Conservation (phyloP, 176 grass and related monocot species). For the Cenchrus fungigraminus region DNA sequence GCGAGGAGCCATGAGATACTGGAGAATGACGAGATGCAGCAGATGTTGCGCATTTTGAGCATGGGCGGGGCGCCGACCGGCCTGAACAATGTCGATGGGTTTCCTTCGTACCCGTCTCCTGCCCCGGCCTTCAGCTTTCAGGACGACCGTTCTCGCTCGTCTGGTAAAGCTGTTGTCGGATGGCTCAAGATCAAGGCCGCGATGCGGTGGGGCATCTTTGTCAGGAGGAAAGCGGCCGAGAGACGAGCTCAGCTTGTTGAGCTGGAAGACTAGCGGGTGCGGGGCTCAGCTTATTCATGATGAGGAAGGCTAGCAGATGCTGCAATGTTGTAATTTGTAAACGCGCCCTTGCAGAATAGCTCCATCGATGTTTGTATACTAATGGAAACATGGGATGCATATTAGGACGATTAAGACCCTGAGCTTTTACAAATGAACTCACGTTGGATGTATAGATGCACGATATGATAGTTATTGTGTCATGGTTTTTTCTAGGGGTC, state of each 20-base stretch:
- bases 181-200: conserved; percentile 99
- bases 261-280: conserved; percentile 66
- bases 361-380: conserved; percentile 29
- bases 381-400: conserved; percentile 19
- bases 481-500: conserved; percentile 21
- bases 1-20: conserved; percentile 85
- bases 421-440: conserved; percentile 23
- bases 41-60: conserved; percentile 74
- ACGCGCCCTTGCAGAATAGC: conserved; percentile 23
- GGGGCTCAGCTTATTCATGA: conserved; percentile 49
- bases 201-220: conserved; percentile 97
- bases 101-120: conserved; percentile 53
- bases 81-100: conserved; percentile 44
- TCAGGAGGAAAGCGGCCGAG: conserved; percentile 94
- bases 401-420: conserved; percentile 21
- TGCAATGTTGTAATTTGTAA: conserved; percentile 17
- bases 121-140: conserved; percentile 59
- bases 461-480: not conserved
- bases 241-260: conserved; percentile 95
- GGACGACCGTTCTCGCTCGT: conserved; percentile 50
- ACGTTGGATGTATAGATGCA: conserved; percentile 42
- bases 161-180: conserved; percentile 90
- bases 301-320: conserved; percentile 29
- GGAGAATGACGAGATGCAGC: conserved; percentile 97
- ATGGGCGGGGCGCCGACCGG: conserved; percentile 58